Base-by-base conservation (phyloP, 2,329 filamentous ascomycete genomes). In the Coniochaeta sp. region DNA sequence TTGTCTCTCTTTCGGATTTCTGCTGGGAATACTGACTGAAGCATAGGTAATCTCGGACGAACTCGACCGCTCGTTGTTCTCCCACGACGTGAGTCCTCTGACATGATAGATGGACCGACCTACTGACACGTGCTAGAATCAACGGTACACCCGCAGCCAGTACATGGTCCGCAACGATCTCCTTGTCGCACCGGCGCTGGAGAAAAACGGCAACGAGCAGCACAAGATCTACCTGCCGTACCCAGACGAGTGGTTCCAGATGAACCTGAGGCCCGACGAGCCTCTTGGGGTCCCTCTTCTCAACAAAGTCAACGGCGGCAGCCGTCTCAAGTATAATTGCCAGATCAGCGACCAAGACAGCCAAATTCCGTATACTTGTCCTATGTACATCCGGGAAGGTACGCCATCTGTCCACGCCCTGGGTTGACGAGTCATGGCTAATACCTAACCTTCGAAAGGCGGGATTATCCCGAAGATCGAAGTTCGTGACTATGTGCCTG, bases 341-440 rank as follows among this genome's bases (percentile, higher is more conserved):
- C 61, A 49, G 30, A 65, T 69, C 51, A 60, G 59, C 12, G 57
- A 63, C 22, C 54, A 61, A n/a, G 53, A 58, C 0, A 32, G 53
- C 1, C 61, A 65, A 12, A 31, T 67, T 5, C 63, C 66, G 0
- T 64, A 61, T 50, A 56, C 65, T 13, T 62, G 59, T 1, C 66
- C 66, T 6, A 64, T 65, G 57, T 66, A 67, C 47, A 60, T 69
- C 35, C 60, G 67, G 10, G 65, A 67, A 56, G 67, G 67, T 60
- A 53, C 26, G 20, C 8, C n/a, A n/a, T n/a, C n/a, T n/a, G n/a
- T n/a, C n/a, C n/a, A n/a, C n/a, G n/a, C n/a, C n/a, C n/a, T n/a
- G n/a, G n/a, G n/a, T n/a, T n/a, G n/a, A n/a, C n/a, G n/a, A n/a
- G n/a, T n/a, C n/a, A n/a, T n/a, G n/a, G n/a, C n/a, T n/a, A n/a